Base-by-base conservation (phyloP, 2,329 filamentous ascomycete species). In the Rachicladosporium sp. region DNA sequence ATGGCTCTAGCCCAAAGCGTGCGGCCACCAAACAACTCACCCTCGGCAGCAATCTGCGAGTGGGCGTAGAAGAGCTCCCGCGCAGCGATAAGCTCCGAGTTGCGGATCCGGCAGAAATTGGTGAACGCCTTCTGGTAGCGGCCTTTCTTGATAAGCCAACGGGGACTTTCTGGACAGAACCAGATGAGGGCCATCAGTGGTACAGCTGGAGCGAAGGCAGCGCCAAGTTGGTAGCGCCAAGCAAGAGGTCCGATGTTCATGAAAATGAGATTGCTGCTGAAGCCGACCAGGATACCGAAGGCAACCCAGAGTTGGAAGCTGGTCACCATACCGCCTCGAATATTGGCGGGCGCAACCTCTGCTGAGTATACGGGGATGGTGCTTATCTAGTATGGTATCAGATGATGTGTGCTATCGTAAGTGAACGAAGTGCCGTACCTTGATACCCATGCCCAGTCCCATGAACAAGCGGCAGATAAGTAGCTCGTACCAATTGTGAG, bases 401-500 rank as follows among this genome's bases (percentile, higher is more conserved):
- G 23, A 27, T 27, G 27, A 46, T 49, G 40, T 27, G 38, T 31
- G 21, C 35, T 8, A 27, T 27, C 23, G 23, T 27, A 27, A 8
- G 23, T 27, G 23, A 27, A 27, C 23, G 23, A 27, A 27, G 23
- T 27, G 23, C 23, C 23, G 23, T 42, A 13, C 39, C 21, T 50
- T 50, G 27, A 50, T 31, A 6, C 52, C 52, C 30, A 55, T 42
- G 1, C 53, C 53, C 31, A 88, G 71, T 8, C 84, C 84, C 40
- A 88, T 69, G 4, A 81, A 67, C 39, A 88, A 69, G 30, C 84
- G 76, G 38, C 74, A 78, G 33, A 74, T 66, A 40, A 88, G 69
- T 48, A 87, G 72, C 49, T 82, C 71, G 77, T 82, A 55, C 86
- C 78, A 45, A 78, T 70, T 71, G 44, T 78, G 71, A n/a, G 68